Evolutionary conservation across 192 early-diverging fungal species (phyloP).

Genomic region (Coemansia sp.): DNA sequence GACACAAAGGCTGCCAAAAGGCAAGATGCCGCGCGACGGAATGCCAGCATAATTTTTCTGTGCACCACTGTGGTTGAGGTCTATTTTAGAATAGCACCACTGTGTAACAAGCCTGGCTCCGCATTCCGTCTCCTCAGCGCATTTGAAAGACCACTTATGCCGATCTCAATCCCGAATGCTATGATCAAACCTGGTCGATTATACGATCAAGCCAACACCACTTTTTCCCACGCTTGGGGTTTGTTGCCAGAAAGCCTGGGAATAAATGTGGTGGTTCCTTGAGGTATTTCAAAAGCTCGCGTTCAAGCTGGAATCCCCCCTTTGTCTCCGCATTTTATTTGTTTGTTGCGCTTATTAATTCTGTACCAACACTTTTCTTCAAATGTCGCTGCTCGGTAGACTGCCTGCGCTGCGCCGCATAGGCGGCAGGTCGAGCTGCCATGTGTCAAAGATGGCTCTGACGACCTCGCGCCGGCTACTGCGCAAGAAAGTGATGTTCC

Average conservation of each 20-base stretch:
- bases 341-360: not conserved
- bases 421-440: not conserved
- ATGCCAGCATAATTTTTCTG: no score
- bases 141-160: no score
- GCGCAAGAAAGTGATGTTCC: constrained; percentile 63
- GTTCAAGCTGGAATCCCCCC: not conserved
- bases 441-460: not conserved
- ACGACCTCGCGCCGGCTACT: constrained; percentile 11
- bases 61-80: no score
- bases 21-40: no score
- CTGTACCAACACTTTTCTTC: not conserved
- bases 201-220: not conserved
- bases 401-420: not conserved
- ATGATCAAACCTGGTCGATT: not conserved
- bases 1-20: not conserved
- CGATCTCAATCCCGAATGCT: not conserved
- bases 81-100: no score
- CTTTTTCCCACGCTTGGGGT: not conserved
- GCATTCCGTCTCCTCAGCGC: not conserved
- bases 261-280: not conserved
- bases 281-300: not conserved
- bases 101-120: not conserved
- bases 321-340: not conserved
- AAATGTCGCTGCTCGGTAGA: not conserved
- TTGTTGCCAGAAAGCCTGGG: not conserved